These are phyloP conservation scores for Thalassiosira sp. DNA, from an alignment of 352 stramenopile species.

Conservation along the genomic window DNA sequence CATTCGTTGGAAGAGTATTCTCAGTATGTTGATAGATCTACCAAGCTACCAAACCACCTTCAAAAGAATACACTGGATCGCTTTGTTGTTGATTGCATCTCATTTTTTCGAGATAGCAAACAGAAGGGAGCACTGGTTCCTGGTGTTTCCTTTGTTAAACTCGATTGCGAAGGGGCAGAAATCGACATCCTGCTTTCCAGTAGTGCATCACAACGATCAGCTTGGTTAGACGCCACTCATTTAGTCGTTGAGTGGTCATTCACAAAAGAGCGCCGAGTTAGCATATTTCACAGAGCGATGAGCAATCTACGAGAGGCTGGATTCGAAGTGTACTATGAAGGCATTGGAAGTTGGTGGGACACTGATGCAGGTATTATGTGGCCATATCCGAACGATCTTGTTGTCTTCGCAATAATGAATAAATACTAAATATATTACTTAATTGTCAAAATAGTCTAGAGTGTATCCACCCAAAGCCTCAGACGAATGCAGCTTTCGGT, in stretches of 20 bases:
- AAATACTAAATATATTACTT: neutral
- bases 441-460: neutral
- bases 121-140: constrained; percentile 27
- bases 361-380: constrained; percentile 49
- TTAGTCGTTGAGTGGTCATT: constrained; percentile 70
- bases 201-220: constrained; percentile 18
- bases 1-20: constrained; percentile 60
- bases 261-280: constrained; percentile 60
- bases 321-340: constrained; percentile 65
- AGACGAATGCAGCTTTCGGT: too few relatives aligned
- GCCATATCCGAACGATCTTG: constrained; percentile 60
- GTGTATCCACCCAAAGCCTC: neutral
- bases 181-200: constrained; percentile 57
- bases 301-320: constrained; percentile 46
- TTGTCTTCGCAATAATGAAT: constrained; percentile 56
- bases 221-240: constrained; percentile 59
- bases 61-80: constrained; percentile 42
- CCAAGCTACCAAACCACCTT: constrained; percentile 34
- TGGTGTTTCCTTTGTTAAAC: constrained; percentile 67
- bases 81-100: constrained; percentile 40
- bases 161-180: constrained; percentile 68
- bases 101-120: constrained; percentile 47
- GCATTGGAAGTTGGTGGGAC: constrained; percentile 60
- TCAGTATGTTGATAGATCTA: constrained; percentile 57
- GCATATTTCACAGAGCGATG: constrained; percentile 53